Evolutionary conservation across 2,329 filamentous ascomycete genomes (phyloP), one percentile per base, ranked within the genome.

Genomic region (Dactylonectria estremocensis): DNA sequence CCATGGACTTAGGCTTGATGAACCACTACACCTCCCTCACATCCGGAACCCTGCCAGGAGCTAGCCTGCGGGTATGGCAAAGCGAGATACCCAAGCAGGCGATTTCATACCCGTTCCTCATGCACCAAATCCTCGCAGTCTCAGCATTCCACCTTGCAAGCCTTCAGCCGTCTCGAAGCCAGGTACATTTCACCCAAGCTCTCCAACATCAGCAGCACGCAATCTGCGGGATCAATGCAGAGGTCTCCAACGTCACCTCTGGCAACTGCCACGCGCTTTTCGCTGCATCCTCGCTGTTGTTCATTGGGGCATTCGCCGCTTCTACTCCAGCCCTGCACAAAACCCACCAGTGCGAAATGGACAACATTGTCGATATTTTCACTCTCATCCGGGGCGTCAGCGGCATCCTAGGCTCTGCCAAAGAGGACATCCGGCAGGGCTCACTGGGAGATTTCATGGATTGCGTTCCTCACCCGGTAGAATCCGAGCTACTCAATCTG

Each of bases 51-150:
- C 22, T 66, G 16, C 63, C 63, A 11, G 63, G 63, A 35, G 63
- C 63, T 3, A 56, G 43, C 24, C 50, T 6, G 14, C 24, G 33
- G 13, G 50, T 61, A 10, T 66, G 63, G 57, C 40, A 55, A 50
- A 43, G 55, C 3, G 59, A 63, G 6, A 64, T 64, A 33, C 64
- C 59, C 7, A 54, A 50, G 13, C 18, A 52, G 10, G 64, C 64
- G 1, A 5, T 64, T 4, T 20, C n/a, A 8, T 37, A 58, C 18
- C 60, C 53, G 14, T 63, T 59, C 43, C 59, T 64, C 40, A 62
- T 67, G 48, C 64, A 67, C 18, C 60, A 62, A 28, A 58, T 67
- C n/a, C 64, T 67, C 33, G 64, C 64, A 14, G 40, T 63, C 16
- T 52, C 64, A 3, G 54, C 64, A 6, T 67, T 67, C 11, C 64